phyloP scores from a whole-genome alignment of 23 red algal species.

The Cyanidium caldarium region DNA sequence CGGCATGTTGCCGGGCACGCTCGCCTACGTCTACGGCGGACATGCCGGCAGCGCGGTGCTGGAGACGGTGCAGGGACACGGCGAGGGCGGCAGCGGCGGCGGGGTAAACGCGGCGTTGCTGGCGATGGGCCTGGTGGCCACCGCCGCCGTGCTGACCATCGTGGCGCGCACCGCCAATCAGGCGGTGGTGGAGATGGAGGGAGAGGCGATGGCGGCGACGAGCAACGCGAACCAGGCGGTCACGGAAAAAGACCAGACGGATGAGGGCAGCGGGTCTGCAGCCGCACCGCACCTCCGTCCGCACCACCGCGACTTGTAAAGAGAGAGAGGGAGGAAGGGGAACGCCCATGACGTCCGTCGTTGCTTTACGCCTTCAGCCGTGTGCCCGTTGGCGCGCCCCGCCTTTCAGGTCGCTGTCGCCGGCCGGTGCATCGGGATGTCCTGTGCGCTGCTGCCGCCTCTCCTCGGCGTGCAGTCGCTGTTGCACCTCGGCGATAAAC shows the following conservation, averaged over 20 bases:
- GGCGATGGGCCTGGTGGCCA: slow-evolving; percentile 22
- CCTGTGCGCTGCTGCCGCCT: no score
- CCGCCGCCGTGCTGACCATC: slow-evolving; percentile 21
- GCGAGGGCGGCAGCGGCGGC: background rate
- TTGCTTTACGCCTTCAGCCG: no score
- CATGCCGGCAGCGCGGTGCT: slow-evolving; percentile 36
- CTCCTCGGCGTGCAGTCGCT: no score
- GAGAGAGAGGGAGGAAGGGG: no score
- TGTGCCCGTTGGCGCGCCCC: no score
- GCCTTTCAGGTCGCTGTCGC: no score
- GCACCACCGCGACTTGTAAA: no score
- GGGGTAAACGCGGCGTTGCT: slow-evolving; percentile 32
- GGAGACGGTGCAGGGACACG: slow-evolving; percentile 6
- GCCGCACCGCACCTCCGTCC: no score
- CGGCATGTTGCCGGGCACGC: slow-evolving; percentile 93
- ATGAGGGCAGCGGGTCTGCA: background rate
- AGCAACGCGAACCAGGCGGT: slow-evolving; percentile 8
- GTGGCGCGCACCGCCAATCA: slow-evolving; percentile 29
- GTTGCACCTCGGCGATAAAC: no score
- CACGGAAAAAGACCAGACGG: background rate
- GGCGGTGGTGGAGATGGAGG: slow-evolving; percentile 19
- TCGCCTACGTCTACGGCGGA: slow-evolving; percentile 65
- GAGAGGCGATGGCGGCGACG: slow-evolving; percentile 1
- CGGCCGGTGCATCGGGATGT: no score
- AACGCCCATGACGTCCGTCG: no score